A percentile compares a stretch with the other conserved stretches of the same genome.
These are phyloP conservation scores for Oenanthe javanica DNA, from an alignment of 140 eudicot genomes.

Conservation along the genomic window DNA sequence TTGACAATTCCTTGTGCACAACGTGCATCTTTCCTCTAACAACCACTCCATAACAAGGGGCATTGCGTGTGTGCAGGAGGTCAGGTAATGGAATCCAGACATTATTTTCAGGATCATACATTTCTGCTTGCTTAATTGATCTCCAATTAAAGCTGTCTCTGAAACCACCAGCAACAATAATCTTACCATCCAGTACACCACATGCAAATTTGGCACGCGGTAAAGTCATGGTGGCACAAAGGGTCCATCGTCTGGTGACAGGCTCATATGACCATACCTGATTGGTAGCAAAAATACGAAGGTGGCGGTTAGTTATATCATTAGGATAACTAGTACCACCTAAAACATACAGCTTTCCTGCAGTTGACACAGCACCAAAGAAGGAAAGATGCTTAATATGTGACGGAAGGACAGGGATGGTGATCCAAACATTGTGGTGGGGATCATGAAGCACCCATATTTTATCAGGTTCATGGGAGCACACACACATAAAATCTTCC, in stretches of 20 bases:
- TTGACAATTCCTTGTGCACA: slow-evolving; percentile 69
- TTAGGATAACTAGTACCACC: slow-evolving; percentile 92
- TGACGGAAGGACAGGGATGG: slow-evolving; percentile 80
- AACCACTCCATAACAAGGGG: slow-evolving; percentile 67
- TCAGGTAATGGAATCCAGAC: slow-evolving; percentile 62
- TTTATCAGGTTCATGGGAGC: slow-evolving; percentile 83
- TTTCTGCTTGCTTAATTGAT: slow-evolving; percentile 66
- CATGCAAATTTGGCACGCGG: slow-evolving; percentile 91
- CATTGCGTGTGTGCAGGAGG: slow-evolving; percentile 56
- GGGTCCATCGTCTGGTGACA: slow-evolving; percentile 53
- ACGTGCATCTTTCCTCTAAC: slow-evolving; percentile 70
- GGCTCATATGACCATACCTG: slow-evolving; percentile 95
- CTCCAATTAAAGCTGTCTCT: slow-evolving; percentile 42
- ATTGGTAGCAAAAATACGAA: slow-evolving; percentile 66
- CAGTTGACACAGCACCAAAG: slow-evolving; percentile 68
- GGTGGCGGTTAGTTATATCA: slow-evolving; percentile 73
- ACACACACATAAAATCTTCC: slow-evolving; percentile 60
- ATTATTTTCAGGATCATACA: slow-evolving; percentile 72
- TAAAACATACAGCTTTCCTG: slow-evolving; percentile 66
- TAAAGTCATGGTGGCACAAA: slow-evolving; percentile 61
- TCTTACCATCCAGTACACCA: slow-evolving; percentile 70
- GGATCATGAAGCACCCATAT: slow-evolving; percentile 62
- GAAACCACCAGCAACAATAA: slow-evolving; percentile 89
- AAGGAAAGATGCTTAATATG: slow-evolving; percentile 53
- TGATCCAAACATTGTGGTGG: slow-evolving; percentile 61